Percentiles rank a stretch among this genome's conserved stretches.
These are phyloP conservation scores for Cucurbita pepo DNA, from an alignment of 306 rosid genomes.

Conservation along the genomic window DNA sequence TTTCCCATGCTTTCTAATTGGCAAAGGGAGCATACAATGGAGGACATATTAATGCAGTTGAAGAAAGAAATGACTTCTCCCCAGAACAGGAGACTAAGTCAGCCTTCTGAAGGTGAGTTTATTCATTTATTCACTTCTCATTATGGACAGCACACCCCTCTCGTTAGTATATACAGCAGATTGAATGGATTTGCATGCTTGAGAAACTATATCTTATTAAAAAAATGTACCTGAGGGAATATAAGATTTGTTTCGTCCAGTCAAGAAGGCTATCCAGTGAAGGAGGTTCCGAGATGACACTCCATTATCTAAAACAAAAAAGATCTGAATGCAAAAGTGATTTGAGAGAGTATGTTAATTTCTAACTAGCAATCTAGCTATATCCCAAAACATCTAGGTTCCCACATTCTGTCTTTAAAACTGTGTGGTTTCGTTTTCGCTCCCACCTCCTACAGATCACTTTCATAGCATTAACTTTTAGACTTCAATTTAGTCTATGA, in stretches of 20 bases:
- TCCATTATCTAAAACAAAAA: neutral
- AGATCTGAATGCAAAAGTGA: neutral
- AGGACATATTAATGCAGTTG: constrained; percentile 70
- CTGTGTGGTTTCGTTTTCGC: neutral
- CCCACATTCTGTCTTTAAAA: neutral
- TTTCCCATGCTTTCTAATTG: constrained; percentile 94
- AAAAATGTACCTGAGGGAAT: neutral
- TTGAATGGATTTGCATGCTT: neutral
- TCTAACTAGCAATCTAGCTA: neutral
- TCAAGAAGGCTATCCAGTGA: neutral
- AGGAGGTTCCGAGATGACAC: neutral
- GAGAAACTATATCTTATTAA: neutral
- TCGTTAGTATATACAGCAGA: neutral
- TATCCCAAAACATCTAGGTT: neutral
- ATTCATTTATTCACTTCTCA: constrained; percentile 8
- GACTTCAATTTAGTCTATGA: neutral
- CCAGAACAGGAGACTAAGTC: constrained; percentile 82
- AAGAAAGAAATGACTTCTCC: constrained; percentile 95
- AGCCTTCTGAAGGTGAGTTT: constrained; percentile 79
- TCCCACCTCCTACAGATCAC: neutral
- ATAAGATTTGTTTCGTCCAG: neutral
- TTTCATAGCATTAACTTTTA: neutral
- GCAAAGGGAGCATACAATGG: constrained; percentile 88
- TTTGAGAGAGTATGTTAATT: neutral
- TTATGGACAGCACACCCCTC: neutral